Base-by-base conservation (phyloP, 73 alveolate species). In the Paramecium biaurelia region DNA sequence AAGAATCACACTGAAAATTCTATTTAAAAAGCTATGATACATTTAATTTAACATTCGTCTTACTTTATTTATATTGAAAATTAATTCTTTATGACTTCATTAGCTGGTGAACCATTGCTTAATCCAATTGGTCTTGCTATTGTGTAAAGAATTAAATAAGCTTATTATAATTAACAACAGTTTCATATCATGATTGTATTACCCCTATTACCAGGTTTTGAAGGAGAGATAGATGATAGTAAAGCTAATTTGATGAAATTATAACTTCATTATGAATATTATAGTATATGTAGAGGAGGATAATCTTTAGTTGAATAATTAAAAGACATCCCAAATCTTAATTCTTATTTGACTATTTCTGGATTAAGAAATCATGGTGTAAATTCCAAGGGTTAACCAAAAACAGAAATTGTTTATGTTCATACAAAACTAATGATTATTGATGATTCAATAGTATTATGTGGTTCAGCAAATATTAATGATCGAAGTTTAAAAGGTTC, bases 131-230 rank as follows among this genome's bases (percentile, higher is more conserved):
- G 97, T 32, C 76, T 56, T 10, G 96, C 98, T 7, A 87, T 98
- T 28, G 95, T 93, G 18, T 86, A 96, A 57, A 96, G 99, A 93
- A 98, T 97, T 18, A 68, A 89, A 57, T 87, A 92, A 76, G 99
- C 99, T 24, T 85, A 74, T 85, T 63, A 43, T n/a, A 82, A 87
- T 2, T 45, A 93, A 56, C 93, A 96, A 92, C 93, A 94, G 63
- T 97, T 97, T 76, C 59, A 93, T 57, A 98, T 98, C 11, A 76
- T 93, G 20, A 92, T 98, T 24, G 87, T 97, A 47, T 85, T 98
- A 7, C 99, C 99, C 10, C 86, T 97, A 24, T 74, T 97, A 37
- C 99, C 99, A 35, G 99, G 99, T 15, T 98, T 98, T 85, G 96
- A 97, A 18, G 99, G 99, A 8, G 99, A 98, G 53, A 94, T 97